Base-by-base conservation (phyloP, 495 filamentous ascomycete genomes). In the Aeminium ludgeri region DNA sequence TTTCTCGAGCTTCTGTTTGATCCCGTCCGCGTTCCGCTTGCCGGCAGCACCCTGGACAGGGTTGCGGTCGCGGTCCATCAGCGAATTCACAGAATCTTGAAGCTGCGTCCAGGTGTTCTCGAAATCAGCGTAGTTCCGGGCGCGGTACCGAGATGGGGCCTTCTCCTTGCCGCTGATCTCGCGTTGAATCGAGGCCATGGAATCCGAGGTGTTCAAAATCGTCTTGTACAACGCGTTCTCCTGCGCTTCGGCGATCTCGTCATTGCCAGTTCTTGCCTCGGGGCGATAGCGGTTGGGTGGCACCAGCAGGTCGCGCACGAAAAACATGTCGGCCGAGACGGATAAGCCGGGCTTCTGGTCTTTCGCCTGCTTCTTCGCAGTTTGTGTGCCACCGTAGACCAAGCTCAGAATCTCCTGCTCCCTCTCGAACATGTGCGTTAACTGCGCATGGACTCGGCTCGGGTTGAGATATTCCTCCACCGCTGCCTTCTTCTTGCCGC, bases 1-100 rank as follows among this genome's bases (percentile, higher is more conserved):
- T 69, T 96, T 96, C 61, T 99, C 91, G 12, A 99, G 70, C 52
- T 84, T 80, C 54, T 99, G 91, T 61, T 96, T 99, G 59, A 99
- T 91, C 43, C 91, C 91, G 30, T 85, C 78, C 43, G 81, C 75
- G 33, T 77, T 75, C 36, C 68, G 61, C 54, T 70, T 72, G 3
- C 67, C 78, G 6, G 82, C 82, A 3, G 69, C 61, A 7, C 86
- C 86, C 31, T 76, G 73, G 10, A 84, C 64, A 10, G 82, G 79
- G 56, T 82, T 92, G 46, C 82, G 76, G 52, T 92, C 76, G 19
- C 75, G 67, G 57, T 99, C 91, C 46, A 96, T 80, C 32, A 96
- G 61, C 27, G 80, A 75, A 52, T 99, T 99, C 42, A 95, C 87
- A 33, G 69, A 63, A 38, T 94, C 83, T 59, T 99, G 91, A 10